Base-by-base conservation (phyloP, 768 basidiomycete species). In the Hydnomerulius pinastri region DNA sequence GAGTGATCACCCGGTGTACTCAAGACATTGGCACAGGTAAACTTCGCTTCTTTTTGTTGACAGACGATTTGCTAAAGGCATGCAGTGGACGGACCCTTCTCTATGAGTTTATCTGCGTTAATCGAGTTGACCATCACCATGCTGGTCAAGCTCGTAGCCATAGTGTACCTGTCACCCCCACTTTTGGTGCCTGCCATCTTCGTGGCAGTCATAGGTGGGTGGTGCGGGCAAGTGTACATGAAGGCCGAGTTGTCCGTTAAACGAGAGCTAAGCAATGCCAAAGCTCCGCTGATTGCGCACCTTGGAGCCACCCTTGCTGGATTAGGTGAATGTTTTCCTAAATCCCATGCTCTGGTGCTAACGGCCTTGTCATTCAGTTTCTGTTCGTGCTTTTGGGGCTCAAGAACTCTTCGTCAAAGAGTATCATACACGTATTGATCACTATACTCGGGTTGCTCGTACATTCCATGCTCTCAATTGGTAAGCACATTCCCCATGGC, bases 1-100 rank as follows among this genome's bases (percentile, higher is more conserved):
- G 69, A 13, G 57, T 70, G 48, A 60, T 69, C 21, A 56, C 66
- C 5, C 54, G 70, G 39, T 68, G 63, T 39, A 68, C 69, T 23
- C 79, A 84, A 46, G 86, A 88, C 60, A 84, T 87, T 6, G 43
- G 30, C 0, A n/a, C 46, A 37, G 46, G 51, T 52, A 48, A 51
- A 50, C 7, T 44, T 32, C 32, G 38, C 55, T 41, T 48, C 55
- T 43, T 46, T 9, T 6, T 27, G 30, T n/a, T 27, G 2, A 13
- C 12, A n/a, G 2, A 25, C 3, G 30, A 20, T 21, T 21, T 24
- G 17, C 17, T 43, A 30, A 24, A 38, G n/a, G 32, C 32, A 20
- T 13, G 10, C 25, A 60, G 51, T 60, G 27, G 54, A 58, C 29
- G 48, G 46, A 38, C 18, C 32, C 13, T 46, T 50, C 21, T n/a